phyloP scores from a whole-genome alignment of 176 grass and related monocot species.

The Eragrostis nindensis region DNA sequence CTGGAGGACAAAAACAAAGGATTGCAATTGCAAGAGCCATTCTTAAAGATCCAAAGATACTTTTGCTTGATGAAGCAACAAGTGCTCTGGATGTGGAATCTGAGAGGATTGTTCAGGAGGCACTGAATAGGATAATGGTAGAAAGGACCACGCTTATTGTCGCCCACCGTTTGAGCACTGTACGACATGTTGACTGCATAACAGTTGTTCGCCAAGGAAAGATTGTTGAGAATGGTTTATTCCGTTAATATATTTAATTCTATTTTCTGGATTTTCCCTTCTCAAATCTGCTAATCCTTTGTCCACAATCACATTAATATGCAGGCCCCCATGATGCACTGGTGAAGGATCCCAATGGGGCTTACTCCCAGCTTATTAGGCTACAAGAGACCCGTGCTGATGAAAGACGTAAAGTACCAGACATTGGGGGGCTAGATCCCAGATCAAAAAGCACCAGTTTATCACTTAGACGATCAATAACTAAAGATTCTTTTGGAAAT shows the following conservation, averaged over 20 bases:
- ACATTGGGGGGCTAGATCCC: slow-evolving; percentile 19
- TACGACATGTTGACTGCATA: slow-evolving; percentile 80
- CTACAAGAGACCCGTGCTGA: slow-evolving; percentile 55
- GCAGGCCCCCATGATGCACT: slow-evolving; percentile 74
- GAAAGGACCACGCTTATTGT: slow-evolving; percentile 75
- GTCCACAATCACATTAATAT: slow-evolving; percentile 9
- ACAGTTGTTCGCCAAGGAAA: slow-evolving; percentile 69
- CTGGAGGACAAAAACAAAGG: slow-evolving; percentile 94
- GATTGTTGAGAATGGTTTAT: slow-evolving; percentile 78
- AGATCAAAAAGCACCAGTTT: slow-evolving; percentile 45
- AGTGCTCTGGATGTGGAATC: slow-evolving; percentile 91
- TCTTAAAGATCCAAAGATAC: slow-evolving; percentile 79
- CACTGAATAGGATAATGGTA: slow-evolving; percentile 73
- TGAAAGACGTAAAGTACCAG: slow-evolving; percentile 31
- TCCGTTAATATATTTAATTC: slow-evolving; percentile 27
- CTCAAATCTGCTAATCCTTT: neutral
- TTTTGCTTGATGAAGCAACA: slow-evolving; percentile 93
- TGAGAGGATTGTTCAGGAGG: slow-evolving; percentile 81
- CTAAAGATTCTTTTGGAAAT: slow-evolving; percentile 51
- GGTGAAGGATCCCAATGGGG: slow-evolving; percentile 68
- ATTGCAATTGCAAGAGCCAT: slow-evolving; percentile 93
- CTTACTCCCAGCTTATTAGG: slow-evolving; percentile 73
- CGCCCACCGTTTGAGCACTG: slow-evolving; percentile 81
- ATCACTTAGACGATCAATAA: slow-evolving; percentile 42
- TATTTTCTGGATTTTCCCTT: slow-evolving; percentile 10